Conservation (phyloP, 2,329 filamentous ascomycete genomes). For the Cucurbitaria berberidis region DNA sequence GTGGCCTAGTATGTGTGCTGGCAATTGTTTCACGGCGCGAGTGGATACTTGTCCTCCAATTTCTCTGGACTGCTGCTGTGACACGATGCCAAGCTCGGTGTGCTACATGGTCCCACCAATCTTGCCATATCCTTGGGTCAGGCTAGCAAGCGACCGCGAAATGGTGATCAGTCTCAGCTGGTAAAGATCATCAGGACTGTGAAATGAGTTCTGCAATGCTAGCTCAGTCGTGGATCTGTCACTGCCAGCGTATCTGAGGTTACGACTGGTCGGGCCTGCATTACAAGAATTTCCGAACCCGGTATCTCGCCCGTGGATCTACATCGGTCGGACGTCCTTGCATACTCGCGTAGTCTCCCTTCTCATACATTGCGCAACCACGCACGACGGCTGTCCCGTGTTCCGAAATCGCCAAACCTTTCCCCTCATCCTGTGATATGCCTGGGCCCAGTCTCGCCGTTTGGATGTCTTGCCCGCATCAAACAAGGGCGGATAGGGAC, state of each 20-base stretch:
- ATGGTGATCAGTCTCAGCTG: constrained; percentile 3
- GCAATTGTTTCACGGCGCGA: constrained; percentile 32
- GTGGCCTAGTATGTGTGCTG: constrained; percentile 21
- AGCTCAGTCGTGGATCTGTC: not conserved
- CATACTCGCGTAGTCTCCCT: constrained; percentile 13
- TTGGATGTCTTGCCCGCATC: constrained; percentile 11
- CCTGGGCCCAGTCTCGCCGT: constrained; percentile 14
- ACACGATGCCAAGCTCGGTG: constrained; percentile 18
- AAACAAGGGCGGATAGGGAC: constrained; percentile 25
- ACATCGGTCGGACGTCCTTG: constrained; percentile 20
- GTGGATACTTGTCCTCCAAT: constrained; percentile 16
- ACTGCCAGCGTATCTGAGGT: constrained; percentile 1
- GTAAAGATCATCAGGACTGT: not conserved
- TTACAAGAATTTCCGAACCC: constrained; percentile 15
- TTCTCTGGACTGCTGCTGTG: constrained; percentile 26
- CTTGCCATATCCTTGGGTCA: not conserved
- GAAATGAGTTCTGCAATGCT: not conserved
- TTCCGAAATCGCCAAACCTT: constrained; percentile 15
- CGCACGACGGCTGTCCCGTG: constrained; percentile 19
- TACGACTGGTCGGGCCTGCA: constrained; percentile 4
- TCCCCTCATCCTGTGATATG: constrained; percentile 20
- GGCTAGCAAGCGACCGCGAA: constrained; percentile 1
- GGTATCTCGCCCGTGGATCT: constrained; percentile 17
- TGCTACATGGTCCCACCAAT: constrained; percentile 24
- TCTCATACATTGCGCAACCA: constrained; percentile 21